Evolutionary conservation across 768 basidiomycete genomes (phyloP), one percentile per base, ranked within the genome.

Genomic region (Tricholoma furcatifolium): DNA sequence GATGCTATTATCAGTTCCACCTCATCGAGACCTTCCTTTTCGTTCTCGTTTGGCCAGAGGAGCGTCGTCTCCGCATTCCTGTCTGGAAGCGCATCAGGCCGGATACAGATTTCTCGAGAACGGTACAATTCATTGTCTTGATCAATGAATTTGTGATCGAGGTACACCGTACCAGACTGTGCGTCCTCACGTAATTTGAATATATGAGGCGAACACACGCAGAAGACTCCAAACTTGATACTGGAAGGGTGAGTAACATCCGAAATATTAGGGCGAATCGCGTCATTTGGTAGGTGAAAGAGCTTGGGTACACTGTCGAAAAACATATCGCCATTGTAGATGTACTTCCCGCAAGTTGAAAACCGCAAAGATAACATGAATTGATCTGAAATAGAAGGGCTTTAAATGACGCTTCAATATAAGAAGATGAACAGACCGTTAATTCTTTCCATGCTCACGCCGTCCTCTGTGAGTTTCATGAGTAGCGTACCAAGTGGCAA

Each of bases 21-120:
- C 21, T 48, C 53, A 27, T 30, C 34, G 8, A 2, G 32, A 18
- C 30, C 38, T 17, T 36, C 45, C 1, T 27, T 41, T 18, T 39
- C 39, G 15, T n/a, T 17, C 23, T 40, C 51, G 8, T 38, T 35
- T 17, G 53, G 53, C 53, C 53, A 54, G 41, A 54, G n/a, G 23
- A 54, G 41, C 3, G 41, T 20, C 5, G 39, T 42, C 30, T 42
- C 46, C 27, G 23, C 21, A 38, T 6, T 41, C n/a, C 51, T 27
- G 5, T 18, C 20, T n/a, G 27, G 21, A 12, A 54, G 23, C 11
- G 30, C 31, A 30, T 54, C 45, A n/a, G 53, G 53, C 32, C 21
- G 17, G 31, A 54, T 41, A 14, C 53, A 54, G 12, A 54, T 32
- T 21, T 48, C 40, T 12, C 53, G 38, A 18, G 46, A 54, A 21